Evolutionary conservation across 2,329 filamentous ascomycete genomes (phyloP).

Genomic region (Colletotrichum sublineola): DNA sequence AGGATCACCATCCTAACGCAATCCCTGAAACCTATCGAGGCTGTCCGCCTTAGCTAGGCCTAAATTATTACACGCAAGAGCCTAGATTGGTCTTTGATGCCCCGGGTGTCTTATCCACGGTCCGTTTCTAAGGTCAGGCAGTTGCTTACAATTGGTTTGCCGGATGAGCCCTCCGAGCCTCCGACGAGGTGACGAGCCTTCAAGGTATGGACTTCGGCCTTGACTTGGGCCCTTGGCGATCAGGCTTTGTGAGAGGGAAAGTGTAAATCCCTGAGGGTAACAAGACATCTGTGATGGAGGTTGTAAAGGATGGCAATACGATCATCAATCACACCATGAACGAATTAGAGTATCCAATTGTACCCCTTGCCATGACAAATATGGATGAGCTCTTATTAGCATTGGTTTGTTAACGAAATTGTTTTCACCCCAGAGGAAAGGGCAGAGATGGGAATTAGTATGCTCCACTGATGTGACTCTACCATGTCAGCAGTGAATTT

Average conservation of each 20-base stretch:
- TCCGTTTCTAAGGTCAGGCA: too few relatives aligned
- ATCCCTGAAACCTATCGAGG: background rate
- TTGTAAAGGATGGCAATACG: background rate
- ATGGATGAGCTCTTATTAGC: background rate
- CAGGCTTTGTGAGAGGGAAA: background rate
- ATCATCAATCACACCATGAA: background rate
- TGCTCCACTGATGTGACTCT: background rate
- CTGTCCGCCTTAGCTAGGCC: background rate
- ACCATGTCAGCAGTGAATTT: background rate
- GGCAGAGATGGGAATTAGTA: background rate
- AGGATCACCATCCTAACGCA: conserved; percentile 13
- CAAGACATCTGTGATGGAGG: too few relatives aligned
- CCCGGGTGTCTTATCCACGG: background rate
- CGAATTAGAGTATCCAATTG: background rate
- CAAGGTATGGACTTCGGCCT: too few relatives aligned
- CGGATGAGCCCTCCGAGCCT: background rate
- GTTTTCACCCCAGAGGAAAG: background rate
- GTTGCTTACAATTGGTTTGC: background rate
- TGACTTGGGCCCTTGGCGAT: background rate
- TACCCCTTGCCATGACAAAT: background rate
- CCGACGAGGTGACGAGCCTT: background rate
- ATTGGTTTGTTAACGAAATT: background rate
- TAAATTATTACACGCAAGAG: background rate
- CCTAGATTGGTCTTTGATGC: conserved; percentile 1
- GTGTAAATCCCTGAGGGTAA: background rate